A percentile compares a stretch with the other conserved stretches of the same genome.
Evolutionary conservation across 164 flowering plant genomes (phyloP).

Genomic region (Kalanchoe fedtschenkoi): DNA sequence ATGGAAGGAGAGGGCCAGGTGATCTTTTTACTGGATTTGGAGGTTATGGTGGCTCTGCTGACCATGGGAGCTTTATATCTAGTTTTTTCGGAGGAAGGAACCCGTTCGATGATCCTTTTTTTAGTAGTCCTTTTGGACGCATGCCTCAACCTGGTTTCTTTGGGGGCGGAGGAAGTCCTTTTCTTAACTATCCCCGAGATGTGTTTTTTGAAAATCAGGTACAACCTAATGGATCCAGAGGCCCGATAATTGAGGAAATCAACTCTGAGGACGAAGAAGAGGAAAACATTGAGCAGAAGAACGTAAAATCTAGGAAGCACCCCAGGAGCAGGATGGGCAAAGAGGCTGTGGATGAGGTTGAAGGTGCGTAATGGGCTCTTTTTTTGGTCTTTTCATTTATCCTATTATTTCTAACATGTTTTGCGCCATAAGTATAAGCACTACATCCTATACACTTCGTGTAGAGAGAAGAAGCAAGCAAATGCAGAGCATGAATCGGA

Average conservation of each 20-base stretch:
- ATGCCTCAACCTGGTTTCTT: constrained; percentile 33
- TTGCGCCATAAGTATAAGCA: neutral
- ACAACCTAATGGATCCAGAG: constrained; percentile 21
- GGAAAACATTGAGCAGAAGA: constrained; percentile 12
- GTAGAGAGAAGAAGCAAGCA: constrained; percentile 22
- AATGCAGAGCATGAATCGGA: constrained; percentile 17
- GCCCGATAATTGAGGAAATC: constrained; percentile 40
- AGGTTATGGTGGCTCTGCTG: constrained; percentile 31
- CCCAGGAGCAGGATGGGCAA: constrained; percentile 14
- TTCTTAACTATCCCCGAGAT: constrained; percentile 14
- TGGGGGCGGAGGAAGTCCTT: constrained; percentile 24
- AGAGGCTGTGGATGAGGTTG: constrained; percentile 26
- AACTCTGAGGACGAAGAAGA: constrained; percentile 35
- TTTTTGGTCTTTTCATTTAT: neutral
- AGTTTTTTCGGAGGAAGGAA: constrained; percentile 64
- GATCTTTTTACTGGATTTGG: constrained; percentile 40
- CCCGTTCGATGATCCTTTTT: constrained; percentile 82
- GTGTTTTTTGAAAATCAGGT: constrained; percentile 17
- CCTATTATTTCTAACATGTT: neutral
- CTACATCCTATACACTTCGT: neutral
- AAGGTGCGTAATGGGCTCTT: constrained; percentile 16
- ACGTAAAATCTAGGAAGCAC: constrained; percentile 26
- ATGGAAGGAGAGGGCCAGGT: constrained; percentile 31
- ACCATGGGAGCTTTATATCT: constrained; percentile 39
- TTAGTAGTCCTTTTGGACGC: constrained; percentile 43